phyloP scores from a whole-genome alignment of 257 asterid genomes.

The Salvia miltiorrhiza region DNA sequence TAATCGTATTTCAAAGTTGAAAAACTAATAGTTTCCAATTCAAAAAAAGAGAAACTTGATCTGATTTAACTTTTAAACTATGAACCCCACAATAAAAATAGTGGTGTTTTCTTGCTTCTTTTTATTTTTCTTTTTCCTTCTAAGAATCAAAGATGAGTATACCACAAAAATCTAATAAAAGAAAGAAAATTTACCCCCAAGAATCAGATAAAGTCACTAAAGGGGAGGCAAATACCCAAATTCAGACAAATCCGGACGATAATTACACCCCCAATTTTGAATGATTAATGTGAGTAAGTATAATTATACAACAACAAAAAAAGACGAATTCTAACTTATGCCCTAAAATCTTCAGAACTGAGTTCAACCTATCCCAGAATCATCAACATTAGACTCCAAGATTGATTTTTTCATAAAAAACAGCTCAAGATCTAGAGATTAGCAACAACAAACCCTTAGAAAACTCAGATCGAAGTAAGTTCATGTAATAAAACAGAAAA shows the following conservation, averaged over 20 bases:
- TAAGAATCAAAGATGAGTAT: slow-evolving; percentile 27
- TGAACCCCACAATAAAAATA: slow-evolving; percentile 72
- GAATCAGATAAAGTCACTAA: slow-evolving; percentile 39
- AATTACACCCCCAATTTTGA: slow-evolving; percentile 35
- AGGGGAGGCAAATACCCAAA: slow-evolving; percentile 31
- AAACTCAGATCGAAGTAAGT: slow-evolving; percentile 26
- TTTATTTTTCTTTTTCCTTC: slow-evolving; percentile 14
- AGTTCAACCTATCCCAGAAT: slow-evolving; percentile 72
- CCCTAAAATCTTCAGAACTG: slow-evolving; percentile 27
- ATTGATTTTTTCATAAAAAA: slow-evolving; percentile 41
- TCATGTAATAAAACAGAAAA: slow-evolving; percentile 31
- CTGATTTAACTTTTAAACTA: slow-evolving; percentile 34
- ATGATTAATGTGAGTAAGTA: slow-evolving; percentile 12
- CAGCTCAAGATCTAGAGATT: slow-evolving; percentile 55
- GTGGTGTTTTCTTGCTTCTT: slow-evolving; percentile 35
- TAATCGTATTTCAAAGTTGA: slow-evolving; percentile 8
- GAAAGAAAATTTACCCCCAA: slow-evolving; percentile 27
- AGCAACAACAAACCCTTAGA: slow-evolving; percentile 19
- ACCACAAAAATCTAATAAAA: slow-evolving; percentile 5
- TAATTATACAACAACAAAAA: slow-evolving; percentile 20
- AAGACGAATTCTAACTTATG: background rate
- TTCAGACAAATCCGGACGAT: slow-evolving; percentile 33
- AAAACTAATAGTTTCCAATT: slow-evolving; percentile 9
- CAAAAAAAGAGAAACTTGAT: slow-evolving; percentile 29
- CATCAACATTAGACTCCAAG: slow-evolving; percentile 50